Base-by-base conservation (phyloP, 305 asterid genomes). In the Fraxinus greggii region DNA sequence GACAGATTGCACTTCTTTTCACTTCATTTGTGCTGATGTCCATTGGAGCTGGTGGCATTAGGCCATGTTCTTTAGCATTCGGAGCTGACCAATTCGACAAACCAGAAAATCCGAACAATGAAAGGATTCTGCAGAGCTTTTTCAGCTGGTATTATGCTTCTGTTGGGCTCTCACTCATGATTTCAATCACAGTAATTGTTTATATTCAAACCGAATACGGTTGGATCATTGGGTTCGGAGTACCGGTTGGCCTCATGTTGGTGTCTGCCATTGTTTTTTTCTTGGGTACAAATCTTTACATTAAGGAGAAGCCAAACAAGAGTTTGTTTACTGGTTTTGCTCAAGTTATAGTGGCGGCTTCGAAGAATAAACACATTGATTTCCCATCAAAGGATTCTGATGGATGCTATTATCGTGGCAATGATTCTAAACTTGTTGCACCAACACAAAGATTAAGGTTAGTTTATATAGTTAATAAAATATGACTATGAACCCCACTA, bases 11-110 rank as follows among this genome's bases (percentile, higher is more conserved):
- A 0, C 77, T 92, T 80, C 95, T 93, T 45, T 88, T 91, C 80
- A 38, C 87, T 1, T 83, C 93, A 15, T 88, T 92, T 78, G 91
- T 86, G 2, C 88, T 93, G 2, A 85, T 92, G 87, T 82, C 98
- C 0, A 79, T 91, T 7, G 97, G 98, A 5, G 84, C 95, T 0
- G 98, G 95, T 10, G 97, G 98, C 23, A 86, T 93, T 69, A 65
- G 96, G 85, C 93, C 98, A 0, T 93, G 97, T 80, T 91, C 97
- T 45, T 36, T 93, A 59, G 95, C 97, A 3, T 93, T 93, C 70
- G 98, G 97, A 13, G 98, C 98, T 0, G 98, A 93, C 83, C 98
- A 93, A 79, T 88, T 90, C 77, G 88, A 92, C 86, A 78, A 87
- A 28, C 95, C 90, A 0, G 42, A 82, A 7, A 89, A 91, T 76